phyloP scores from a whole-genome alignment of 805 yeast species.

The Aciculoconidium aculeatum region DNA sequence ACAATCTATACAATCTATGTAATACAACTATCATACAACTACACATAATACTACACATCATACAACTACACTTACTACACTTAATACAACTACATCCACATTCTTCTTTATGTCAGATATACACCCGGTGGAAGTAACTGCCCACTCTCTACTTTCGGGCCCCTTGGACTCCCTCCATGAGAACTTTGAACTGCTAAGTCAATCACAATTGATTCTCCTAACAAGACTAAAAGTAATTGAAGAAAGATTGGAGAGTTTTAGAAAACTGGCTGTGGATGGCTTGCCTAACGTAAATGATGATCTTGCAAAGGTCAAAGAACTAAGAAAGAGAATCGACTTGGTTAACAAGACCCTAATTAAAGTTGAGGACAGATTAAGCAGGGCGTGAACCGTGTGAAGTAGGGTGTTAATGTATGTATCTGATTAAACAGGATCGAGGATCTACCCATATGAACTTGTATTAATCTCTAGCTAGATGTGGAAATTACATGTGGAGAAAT shows the following conservation, averaged over 20 bases:
- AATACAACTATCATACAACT: neutral
- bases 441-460: too few species aligned
- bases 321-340: constrained; percentile 28
- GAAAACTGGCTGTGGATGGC: constrained; percentile 14
- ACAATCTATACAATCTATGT: too few species aligned
- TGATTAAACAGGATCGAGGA: too few species aligned
- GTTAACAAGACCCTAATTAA: constrained; percentile 24
- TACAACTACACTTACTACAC: neutral
- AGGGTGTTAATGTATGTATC: too few species aligned
- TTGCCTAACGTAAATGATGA: constrained; percentile 13
- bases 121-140: constrained; percentile 57
- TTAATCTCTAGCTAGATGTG: neutral
- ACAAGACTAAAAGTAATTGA: constrained; percentile 43
- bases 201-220: constrained; percentile 49
- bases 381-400: too few species aligned
- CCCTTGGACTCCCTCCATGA: constrained; percentile 48
- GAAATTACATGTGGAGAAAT: constrained; percentile 2
- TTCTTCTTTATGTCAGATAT: too few species aligned
- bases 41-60: neutral
- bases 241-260: constrained; percentile 22
- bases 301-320: constrained; percentile 17
- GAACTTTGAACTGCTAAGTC: constrained; percentile 47
- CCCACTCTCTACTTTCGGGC: constrained; percentile 49
- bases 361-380: constrained; percentile 32
- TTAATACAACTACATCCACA: too few species aligned